Conservation (phyloP, 768 basidiomycete genomes). For the Antrodiella citrinella region DNA sequence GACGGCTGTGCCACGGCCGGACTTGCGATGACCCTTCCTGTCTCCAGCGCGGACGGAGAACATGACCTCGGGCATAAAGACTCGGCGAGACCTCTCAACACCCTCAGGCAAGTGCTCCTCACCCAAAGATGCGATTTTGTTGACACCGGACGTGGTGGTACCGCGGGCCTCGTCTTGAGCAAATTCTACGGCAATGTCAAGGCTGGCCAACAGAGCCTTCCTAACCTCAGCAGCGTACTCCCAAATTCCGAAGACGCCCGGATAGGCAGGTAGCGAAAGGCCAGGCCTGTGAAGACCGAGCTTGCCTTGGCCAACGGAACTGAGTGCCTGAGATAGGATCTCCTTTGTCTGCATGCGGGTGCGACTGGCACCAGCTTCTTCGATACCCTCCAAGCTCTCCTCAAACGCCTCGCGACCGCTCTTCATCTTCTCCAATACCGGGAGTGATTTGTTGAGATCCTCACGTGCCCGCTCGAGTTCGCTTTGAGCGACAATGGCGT, state of each 20-base stretch:
- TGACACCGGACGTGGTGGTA: slow-evolving; percentile 57
- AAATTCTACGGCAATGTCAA: slow-evolving; percentile 71
- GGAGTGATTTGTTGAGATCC: slow-evolving; percentile 62
- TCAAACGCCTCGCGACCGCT: slow-evolving; percentile 66
- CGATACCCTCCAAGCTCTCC: slow-evolving; percentile 66
- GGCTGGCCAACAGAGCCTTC: slow-evolving; percentile 61
- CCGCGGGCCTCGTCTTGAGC: slow-evolving; percentile 80
- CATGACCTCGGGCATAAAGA: slow-evolving; percentile 98
- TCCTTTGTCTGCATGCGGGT: slow-evolving; percentile 48
- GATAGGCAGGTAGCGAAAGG: slow-evolving; percentile 66
- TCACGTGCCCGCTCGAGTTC: slow-evolving; percentile 67
- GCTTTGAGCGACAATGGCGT: slow-evolving; percentile 75
- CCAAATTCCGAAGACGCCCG: slow-evolving; percentile 77
- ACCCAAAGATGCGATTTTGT: slow-evolving; percentile 57
- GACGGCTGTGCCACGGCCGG: slow-evolving; percentile 35
- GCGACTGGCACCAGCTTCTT: slow-evolving; percentile 61
- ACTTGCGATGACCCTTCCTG: slow-evolving; percentile 27
- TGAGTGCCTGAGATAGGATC: slow-evolving; percentile 60
- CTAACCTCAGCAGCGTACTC: slow-evolving; percentile 82
- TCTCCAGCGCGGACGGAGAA: slow-evolving; percentile 50
- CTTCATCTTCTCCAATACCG: slow-evolving; percentile 86
- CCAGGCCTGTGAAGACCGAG: slow-evolving; percentile 44
- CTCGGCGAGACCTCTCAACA: slow-evolving; percentile 71
- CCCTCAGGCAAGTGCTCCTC: slow-evolving; percentile 73
- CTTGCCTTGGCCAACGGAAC: slow-evolving; percentile 68